These are phyloP conservation scores for Sporothrix inflata DNA, from an alignment of 2,329 filamentous ascomycete species.

Conservation along the genomic window DNA sequence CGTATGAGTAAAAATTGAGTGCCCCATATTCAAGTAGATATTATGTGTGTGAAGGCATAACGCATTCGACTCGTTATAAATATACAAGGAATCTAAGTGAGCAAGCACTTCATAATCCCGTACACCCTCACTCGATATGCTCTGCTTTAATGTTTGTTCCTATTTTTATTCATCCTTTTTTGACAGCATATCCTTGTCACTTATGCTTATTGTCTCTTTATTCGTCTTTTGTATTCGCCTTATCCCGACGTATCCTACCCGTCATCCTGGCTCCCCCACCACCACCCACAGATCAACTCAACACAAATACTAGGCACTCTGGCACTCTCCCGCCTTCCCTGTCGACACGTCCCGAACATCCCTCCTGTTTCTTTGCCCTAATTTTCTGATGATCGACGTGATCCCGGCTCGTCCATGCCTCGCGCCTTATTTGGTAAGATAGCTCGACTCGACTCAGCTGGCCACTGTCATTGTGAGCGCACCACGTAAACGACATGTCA, in stretches of 20 bases:
- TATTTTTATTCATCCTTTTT: neutral
- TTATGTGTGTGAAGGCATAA: too few species aligned
- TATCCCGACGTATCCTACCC: neutral
- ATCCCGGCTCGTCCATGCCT: conserved; percentile 1
- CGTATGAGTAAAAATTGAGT: neutral
- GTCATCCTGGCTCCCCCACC: conserved; percentile 1
- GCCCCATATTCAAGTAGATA: neutral
- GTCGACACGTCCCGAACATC: neutral
- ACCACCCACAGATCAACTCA: neutral
- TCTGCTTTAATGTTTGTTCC: neutral
- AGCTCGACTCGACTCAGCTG: neutral
- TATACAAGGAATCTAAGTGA: too few species aligned
- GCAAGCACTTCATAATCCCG: neutral
- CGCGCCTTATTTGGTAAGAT: neutral
- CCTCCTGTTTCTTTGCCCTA: neutral
- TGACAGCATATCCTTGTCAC: neutral
- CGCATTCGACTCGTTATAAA: too few species aligned
- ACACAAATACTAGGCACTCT: neutral
- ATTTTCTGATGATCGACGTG: neutral
- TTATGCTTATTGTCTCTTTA: neutral
- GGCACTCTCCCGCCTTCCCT: conserved; percentile 18
- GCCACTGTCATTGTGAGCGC: neutral
- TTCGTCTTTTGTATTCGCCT: neutral
- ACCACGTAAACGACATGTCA: neutral
- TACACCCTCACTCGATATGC: neutral